Base-by-base conservation (phyloP, 495 filamentous ascomycete genomes). In the Daldinia caldariorum region DNA sequence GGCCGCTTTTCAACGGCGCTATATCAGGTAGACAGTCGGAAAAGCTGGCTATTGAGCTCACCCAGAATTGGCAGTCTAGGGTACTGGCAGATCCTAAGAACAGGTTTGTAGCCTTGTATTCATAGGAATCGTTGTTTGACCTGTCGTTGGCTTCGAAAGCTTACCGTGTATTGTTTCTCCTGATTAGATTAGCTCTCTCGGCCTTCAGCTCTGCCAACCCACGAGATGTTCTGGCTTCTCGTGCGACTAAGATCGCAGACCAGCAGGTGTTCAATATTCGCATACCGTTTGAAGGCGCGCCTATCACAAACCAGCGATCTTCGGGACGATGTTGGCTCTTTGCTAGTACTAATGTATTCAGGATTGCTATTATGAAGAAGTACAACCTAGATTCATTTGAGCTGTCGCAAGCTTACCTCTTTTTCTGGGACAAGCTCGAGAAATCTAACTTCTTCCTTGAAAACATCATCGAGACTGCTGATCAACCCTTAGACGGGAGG, bases 391-490 rank as follows among this genome's bases (percentile, higher is more conserved):
- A 85, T n/a, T 80, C 85, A n/a, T 83, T 94, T 75, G 90, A 97
- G 81, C 85, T 97, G 1, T 91, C 88, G 37, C 93, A 97, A 73
- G 87, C 89, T 2, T 97, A 95, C 72, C 85, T 96, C n/a, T 95
- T 94, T 82, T 97, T 92, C 85, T 96, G 91, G 89, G 93, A 97
- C 77, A 97, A 97, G 79, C 85, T 96, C 20, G 93, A 97, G 79
- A 97, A 97, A 77, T 88, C 90, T 7, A 96, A 96, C 74, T 97
- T 84, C 76, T 95, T 95, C 82, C 83, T 95, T 22, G 92, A 94
- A 77, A 88, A 90, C 71, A 87, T 95, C 62, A 84, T 96, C 41
- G 87, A 90, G 60, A 95, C 92, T 0, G 84, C 85, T 0, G 81
- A 88, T 43, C 83, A 91, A 61, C 86, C 88, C 32, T 82, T 94